These are phyloP conservation scores for Turnera subulata DNA, from an alignment of 345 rosid genomes.

Conservation along the genomic window DNA sequence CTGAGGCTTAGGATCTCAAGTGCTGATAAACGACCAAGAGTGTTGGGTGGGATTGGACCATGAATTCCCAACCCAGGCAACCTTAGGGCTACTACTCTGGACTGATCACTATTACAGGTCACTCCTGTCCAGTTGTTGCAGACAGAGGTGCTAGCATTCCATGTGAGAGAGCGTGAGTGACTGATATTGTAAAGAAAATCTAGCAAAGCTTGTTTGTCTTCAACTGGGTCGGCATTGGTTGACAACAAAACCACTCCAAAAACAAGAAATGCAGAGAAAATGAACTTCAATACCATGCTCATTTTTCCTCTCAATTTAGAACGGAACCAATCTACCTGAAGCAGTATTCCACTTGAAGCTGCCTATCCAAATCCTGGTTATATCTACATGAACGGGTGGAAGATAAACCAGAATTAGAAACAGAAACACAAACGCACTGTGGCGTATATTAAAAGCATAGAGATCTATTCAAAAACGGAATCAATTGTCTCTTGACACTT, in stretches of 20 bases:
- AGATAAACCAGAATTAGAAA: conserved; percentile 11
- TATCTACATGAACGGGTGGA: conserved; percentile 16
- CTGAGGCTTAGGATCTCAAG: conserved; percentile 37
- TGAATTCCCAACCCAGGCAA: conserved; percentile 35
- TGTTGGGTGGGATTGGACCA: conserved; percentile 33
- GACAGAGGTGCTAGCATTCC: conserved; percentile 25
- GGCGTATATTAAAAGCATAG: no score
- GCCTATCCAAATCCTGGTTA: conserved; percentile 17
- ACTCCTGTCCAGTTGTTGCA: conserved; percentile 37
- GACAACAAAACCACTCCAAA: conserved; percentile 33
- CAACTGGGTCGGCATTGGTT: conserved; percentile 31
- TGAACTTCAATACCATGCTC: conserved; percentile 25
- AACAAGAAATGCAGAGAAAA: conserved; percentile 30
- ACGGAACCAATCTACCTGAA: no score
- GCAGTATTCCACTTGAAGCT: no score
- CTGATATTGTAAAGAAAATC: conserved; percentile 25
- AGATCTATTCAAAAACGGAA: no score
- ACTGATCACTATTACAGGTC: conserved; percentile 25
- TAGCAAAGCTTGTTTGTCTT: conserved; percentile 38
- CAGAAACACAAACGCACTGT: not conserved
- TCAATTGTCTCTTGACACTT: no score
- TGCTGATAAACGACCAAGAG: conserved; percentile 31
- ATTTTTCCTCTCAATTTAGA: no score
- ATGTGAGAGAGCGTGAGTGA: conserved; percentile 24
- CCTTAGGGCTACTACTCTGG: conserved; percentile 27